Evolutionary conservation across 768 basidiomycete species (phyloP).

Genomic region (Leccinum disarticulatum): DNA sequence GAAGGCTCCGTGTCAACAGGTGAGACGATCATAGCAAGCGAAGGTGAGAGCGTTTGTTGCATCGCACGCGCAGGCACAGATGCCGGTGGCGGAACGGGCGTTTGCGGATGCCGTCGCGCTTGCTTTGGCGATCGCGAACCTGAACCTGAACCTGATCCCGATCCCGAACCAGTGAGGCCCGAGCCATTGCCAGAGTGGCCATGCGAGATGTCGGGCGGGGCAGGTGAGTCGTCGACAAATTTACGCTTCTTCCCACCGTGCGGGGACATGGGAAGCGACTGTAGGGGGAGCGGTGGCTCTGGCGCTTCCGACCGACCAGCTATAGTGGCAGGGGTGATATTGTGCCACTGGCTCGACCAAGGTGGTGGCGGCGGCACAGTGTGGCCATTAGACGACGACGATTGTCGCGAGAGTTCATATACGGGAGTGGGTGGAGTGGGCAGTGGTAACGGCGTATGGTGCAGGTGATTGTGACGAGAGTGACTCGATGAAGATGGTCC

Average conservation of each 20-base stretch:
- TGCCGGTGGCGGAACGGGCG: slow-evolving; percentile 29
- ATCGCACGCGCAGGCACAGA: slow-evolving; percentile 30
- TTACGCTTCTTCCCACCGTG: slow-evolving; percentile 36
- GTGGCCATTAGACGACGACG: slow-evolving; percentile 32
- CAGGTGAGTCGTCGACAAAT: slow-evolving; percentile 34
- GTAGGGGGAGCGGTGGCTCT: slow-evolving; percentile 15
- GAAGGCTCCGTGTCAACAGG: slow-evolving; percentile 35
- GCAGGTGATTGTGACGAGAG: slow-evolving; percentile 29
- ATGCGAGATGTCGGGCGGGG: slow-evolving; percentile 20
- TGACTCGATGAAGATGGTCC: slow-evolving; percentile 33
- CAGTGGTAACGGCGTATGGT: slow-evolving; percentile 31
- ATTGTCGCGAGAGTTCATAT: slow-evolving; percentile 31
- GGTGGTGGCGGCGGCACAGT: slow-evolving; percentile 36
- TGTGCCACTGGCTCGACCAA: slow-evolving; percentile 35
- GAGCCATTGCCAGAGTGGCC: slow-evolving; percentile 12
- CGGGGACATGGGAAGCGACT: slow-evolving; percentile 24
- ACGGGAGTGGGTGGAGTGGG: slow-evolving; percentile 37
- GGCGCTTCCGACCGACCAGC: slow-evolving; percentile 27
- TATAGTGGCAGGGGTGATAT: slow-evolving; percentile 13
- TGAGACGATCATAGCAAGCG: slow-evolving; percentile 37
- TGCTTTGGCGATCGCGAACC: slow-evolving; percentile 36
- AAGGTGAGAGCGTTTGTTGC: slow-evolving; percentile 36
- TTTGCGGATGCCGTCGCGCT: slow-evolving; percentile 35
- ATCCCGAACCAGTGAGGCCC: not conserved
- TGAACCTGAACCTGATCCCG: slow-evolving; percentile 14